A percentile compares a stretch with the other conserved stretches of the same genome.
Conservation (phyloP, 192 early-diverging fungal species). For the Rhizophagus prolifer region DNA sequence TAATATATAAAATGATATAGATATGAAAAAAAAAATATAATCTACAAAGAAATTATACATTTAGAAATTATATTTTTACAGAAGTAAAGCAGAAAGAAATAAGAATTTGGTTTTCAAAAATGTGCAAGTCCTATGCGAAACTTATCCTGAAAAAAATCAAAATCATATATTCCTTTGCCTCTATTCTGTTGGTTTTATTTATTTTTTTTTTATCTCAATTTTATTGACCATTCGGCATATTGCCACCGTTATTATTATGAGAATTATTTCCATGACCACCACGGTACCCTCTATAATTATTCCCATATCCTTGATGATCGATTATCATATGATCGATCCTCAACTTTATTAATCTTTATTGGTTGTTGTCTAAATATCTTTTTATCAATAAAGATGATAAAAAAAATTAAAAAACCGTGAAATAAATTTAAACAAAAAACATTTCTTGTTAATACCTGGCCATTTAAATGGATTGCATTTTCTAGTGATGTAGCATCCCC, state of each 20-base stretch:
- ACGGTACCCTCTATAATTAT: background rate
- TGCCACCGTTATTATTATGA: constrained; percentile 2
- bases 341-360: background rate
- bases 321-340: constrained; percentile 1
- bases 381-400: background rate
- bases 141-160: no score
- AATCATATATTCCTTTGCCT: no score
- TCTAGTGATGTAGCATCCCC: constrained; percentile 4
- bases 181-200: background rate
- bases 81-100: no score
- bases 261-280: constrained; percentile 16
- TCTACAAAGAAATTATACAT: no score
- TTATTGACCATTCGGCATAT: background rate
- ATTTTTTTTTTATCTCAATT: background rate
- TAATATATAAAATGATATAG: no score
- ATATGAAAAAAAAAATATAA: no score
- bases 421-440: background rate
- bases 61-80: no score
- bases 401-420: background rate
- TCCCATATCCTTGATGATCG: background rate
- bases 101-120: no score
- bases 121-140: no score
- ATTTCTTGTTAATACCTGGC: constrained; percentile 16
- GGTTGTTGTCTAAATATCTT: background rate
- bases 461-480: constrained; percentile 13